These are phyloP conservation scores for Colletotrichum eremochloae DNA, from an alignment of 2,329 filamentous ascomycete species.

Conservation along the genomic window DNA sequence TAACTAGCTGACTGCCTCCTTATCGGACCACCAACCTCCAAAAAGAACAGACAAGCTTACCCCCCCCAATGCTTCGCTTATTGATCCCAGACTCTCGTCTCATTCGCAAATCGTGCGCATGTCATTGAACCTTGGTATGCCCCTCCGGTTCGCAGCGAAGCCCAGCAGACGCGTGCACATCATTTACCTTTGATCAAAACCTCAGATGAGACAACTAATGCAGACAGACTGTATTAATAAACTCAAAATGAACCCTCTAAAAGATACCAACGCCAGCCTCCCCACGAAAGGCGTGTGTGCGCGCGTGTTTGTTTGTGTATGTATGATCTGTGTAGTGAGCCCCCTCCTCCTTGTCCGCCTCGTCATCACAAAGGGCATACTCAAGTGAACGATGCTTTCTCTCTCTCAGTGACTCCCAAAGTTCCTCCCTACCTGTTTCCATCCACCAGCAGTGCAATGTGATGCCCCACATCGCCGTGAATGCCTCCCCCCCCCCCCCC, in stretches of 20 bases:
- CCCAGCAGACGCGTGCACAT: background rate
- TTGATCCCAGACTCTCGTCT: background rate
- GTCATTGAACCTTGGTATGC: background rate
- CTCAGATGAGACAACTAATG: background rate
- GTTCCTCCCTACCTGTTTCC: background rate
- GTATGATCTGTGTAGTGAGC: background rate
- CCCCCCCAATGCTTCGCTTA: too few species aligned
- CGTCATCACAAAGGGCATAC: background rate
- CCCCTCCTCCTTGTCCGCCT: background rate
- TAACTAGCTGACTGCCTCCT: background rate
- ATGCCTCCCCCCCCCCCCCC: background rate
- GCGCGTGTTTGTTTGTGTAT: background rate
- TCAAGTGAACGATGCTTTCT: conserved; percentile 8
- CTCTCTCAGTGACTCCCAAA: background rate
- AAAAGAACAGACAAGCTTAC: background rate
- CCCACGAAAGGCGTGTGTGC: background rate
- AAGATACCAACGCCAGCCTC: conserved; percentile 3
- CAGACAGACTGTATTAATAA: conserved; percentile 5
- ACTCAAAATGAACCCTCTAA: conserved; percentile 1
- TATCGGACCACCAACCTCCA: background rate
- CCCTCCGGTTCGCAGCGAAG: background rate
- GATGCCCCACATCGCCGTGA: background rate
- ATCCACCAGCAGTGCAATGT: background rate
- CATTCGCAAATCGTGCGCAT: background rate
- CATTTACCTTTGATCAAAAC: background rate